Evolutionary conservation across 352 stramenopile genomes (phyloP).

Genomic region (Phytophthora syringae): DNA sequence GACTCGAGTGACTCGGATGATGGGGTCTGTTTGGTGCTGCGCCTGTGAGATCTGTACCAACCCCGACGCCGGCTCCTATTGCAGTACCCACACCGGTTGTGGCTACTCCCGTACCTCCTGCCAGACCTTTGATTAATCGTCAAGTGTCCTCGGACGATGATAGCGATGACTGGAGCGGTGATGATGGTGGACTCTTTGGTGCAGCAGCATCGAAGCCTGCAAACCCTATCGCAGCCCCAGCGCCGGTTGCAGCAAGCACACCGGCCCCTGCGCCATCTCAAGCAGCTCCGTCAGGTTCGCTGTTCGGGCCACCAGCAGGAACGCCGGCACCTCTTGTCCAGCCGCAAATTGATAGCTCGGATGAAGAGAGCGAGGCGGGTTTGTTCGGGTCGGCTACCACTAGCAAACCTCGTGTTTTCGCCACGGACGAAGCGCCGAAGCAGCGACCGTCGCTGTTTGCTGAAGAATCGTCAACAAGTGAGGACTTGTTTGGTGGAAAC

Average conservation of each 20-base stretch:
- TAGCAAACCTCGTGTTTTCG: conserved; percentile 29
- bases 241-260: conserved; percentile 9
- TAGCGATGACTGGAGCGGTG: conserved; percentile 75
- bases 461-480: conserved; percentile 38
- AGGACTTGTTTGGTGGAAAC: conserved; percentile 41
- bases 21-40: conserved; percentile 63
- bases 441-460: conserved; percentile 40
- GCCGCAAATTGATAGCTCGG: conserved; percentile 63
- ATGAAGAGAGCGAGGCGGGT: conserved; percentile 66
- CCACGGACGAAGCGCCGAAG: conserved; percentile 35
- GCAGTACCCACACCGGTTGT: conserved; percentile 14
- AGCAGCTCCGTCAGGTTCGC: conserved; percentile 12
- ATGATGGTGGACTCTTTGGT: conserved; percentile 61
- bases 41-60: conserved; percentile 22
- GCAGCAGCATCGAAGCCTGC: conserved; percentile 37
- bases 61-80: conserved; percentile 5
- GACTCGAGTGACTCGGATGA: conserved; percentile 73
- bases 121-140: conserved; percentile 45
- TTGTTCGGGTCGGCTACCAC: conserved; percentile 52
- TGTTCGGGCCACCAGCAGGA: conserved; percentile 33
- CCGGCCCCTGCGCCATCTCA: conserved; percentile 9
- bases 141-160: conserved; percentile 58
- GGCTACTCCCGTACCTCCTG: conserved; percentile 32
- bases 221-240: conserved; percentile 13
- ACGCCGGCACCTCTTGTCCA: conserved; percentile 32